Evolutionary conservation across 169 alveolate genomes (phyloP).

Genomic region (Plasmodium falciparum): DNA sequence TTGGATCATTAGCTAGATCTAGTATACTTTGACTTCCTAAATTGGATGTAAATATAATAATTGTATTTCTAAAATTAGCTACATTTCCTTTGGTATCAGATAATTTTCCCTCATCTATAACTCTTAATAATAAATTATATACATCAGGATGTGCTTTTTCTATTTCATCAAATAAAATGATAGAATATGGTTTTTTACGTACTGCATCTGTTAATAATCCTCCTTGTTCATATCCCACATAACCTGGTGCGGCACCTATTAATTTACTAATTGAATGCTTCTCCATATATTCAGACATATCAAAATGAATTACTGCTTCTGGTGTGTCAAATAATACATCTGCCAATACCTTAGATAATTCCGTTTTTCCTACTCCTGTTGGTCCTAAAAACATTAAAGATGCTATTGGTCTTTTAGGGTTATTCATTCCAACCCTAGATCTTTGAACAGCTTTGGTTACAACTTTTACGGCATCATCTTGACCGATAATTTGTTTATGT

Average conservation of each 20-base stretch:
- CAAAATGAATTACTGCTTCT: constrained; percentile 89
- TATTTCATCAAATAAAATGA: constrained; percentile 92
- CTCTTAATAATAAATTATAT: constrained; percentile 89
- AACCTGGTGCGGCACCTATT: constrained; percentile 95
- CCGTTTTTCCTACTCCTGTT: constrained; percentile 94
- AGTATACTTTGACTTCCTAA: constrained; percentile 89
- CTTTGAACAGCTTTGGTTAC: constrained; percentile 90
- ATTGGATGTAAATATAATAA: constrained; percentile 91
- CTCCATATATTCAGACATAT: constrained; percentile 94
- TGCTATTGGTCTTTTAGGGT: constrained; percentile 93
- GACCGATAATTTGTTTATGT: constrained; percentile 89
- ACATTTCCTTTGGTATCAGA: constrained; percentile 91
- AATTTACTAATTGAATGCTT: constrained; percentile 91
- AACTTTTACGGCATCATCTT: constrained; percentile 87
- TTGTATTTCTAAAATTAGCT: constrained; percentile 90
- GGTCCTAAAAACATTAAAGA: constrained; percentile 93
- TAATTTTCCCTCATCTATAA: constrained; percentile 92
- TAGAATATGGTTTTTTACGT: constrained; percentile 91
- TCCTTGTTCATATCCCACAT: constrained; percentile 93
- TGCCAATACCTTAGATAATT: constrained; percentile 92
- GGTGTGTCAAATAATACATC: constrained; percentile 90
- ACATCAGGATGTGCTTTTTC: constrained; percentile 95
- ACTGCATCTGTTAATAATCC: constrained; percentile 94
- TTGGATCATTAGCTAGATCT: constrained; percentile 88
- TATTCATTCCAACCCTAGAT: constrained; percentile 92